Conservation (phyloP, 2,329 filamentous ascomycete genomes). For the Diaporthe caulivora region DNA sequence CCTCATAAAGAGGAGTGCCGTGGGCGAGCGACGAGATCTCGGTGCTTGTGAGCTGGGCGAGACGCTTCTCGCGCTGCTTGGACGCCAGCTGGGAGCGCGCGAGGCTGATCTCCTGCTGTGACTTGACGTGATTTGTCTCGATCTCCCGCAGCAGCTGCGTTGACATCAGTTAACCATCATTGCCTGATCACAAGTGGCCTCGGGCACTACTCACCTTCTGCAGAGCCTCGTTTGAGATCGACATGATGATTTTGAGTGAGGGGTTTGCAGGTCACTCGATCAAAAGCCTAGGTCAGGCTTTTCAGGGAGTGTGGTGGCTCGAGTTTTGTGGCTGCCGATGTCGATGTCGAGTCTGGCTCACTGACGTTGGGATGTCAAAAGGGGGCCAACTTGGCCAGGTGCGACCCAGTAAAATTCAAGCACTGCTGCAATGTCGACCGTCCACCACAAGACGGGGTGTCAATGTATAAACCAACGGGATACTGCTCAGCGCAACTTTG, state of each 20-base stretch:
- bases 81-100: conserved; percentile 85
- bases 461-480: neutral
- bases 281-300: neutral
- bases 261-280: neutral
- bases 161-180: conserved; percentile 6
- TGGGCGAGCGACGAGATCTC: conserved; percentile 83
- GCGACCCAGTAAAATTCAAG: conserved; percentile 16
- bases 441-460: neutral
- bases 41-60: conserved; percentile 86
- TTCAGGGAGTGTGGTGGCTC: neutral
- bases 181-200: neutral
- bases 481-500: neutral
- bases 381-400: neutral
- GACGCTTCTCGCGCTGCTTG: conserved; percentile 89
- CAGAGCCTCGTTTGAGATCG: conserved; percentile 92
- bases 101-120: conserved; percentile 92
- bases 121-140: conserved; percentile 86
- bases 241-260: conserved; percentile 64
- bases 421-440: neutral
- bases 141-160: conserved; percentile 90
- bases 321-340: neutral
- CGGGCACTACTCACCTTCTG: conserved; percentile 78
- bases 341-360: conserved; percentile 2
- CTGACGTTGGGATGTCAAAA: conserved; percentile 2
- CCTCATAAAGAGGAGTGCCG: conserved; percentile 89